Percentiles rank a stretch among this genome's conserved stretches.
These are phyloP conservation scores for Diospyros kaki DNA, from an alignment of 148 eudicot species.

Conservation along the genomic window DNA sequence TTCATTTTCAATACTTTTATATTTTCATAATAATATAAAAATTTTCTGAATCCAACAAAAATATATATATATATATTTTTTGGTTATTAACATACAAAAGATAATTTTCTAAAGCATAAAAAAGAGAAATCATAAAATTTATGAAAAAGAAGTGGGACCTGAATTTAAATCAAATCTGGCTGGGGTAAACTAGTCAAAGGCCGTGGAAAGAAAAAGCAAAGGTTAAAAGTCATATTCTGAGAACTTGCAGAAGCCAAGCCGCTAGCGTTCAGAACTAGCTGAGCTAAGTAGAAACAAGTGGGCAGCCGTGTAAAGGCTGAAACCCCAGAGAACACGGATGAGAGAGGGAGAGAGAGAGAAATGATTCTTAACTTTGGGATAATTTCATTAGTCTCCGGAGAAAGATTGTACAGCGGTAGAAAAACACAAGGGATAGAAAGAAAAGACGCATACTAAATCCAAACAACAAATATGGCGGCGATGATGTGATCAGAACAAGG, in stretches of 20 bases:
- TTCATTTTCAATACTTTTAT: no score
- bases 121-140: neutral
- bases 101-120: no score
- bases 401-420: neutral
- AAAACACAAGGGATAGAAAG: neutral
- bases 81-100: no score
- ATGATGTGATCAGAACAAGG: constrained; percentile 31
- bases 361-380: constrained; percentile 11
- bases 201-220: constrained; percentile 25
- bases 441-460: neutral
- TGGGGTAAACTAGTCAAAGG: constrained; percentile 48
- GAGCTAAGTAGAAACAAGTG: constrained; percentile 1
- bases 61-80: no score
- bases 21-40: no score
- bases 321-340: constrained; percentile 7
- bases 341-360: neutral
- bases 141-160: constrained; percentile 21
- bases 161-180: constrained; percentile 22
- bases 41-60: no score
- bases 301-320: neutral
- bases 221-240: constrained; percentile 19
- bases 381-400: neutral
- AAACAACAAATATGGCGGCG: constrained; percentile 37
- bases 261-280: constrained; percentile 37
- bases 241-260: constrained; percentile 25